phyloP scores from a whole-genome alignment of 805 yeast genomes.

The Candida stauntonica region DNA sequence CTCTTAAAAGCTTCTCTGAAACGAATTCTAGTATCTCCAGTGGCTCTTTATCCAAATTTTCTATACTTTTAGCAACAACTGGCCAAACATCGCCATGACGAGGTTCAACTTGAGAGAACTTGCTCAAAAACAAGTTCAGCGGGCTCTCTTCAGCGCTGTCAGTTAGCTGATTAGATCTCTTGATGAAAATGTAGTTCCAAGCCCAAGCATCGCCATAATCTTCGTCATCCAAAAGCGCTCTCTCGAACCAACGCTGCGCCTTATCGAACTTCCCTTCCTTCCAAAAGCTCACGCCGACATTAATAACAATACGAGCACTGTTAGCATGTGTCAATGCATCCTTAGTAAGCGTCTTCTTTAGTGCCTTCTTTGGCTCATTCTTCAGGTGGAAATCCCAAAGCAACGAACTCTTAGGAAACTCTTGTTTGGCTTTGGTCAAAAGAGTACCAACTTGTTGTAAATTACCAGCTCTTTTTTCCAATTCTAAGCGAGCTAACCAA shows the following conservation, averaged over 20 bases:
- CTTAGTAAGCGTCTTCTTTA: conserved; percentile 52
- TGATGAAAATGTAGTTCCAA: conserved; percentile 48
- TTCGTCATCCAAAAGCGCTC: conserved; percentile 52
- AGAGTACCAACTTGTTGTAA: conserved; percentile 47
- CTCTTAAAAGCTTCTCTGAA: conserved; percentile 6
- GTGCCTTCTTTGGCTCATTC: conserved; percentile 40
- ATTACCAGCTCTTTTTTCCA: conserved; percentile 54
- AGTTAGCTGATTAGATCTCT: conserved; percentile 28
- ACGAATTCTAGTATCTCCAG: conserved; percentile 35
- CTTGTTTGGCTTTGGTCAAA: conserved; percentile 53
- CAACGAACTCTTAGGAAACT: conserved; percentile 51
- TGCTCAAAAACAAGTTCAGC: conserved; percentile 30
- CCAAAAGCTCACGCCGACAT: conserved; percentile 69
- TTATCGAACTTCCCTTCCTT: conserved; percentile 55
- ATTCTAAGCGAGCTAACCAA: conserved; percentile 51
- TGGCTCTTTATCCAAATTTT: conserved; percentile 38
- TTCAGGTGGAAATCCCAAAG: conserved; percentile 65
- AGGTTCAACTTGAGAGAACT: conserved; percentile 46
- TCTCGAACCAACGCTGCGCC: conserved; percentile 70
- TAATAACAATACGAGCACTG: conserved; percentile 50
- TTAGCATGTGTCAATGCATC: conserved; percentile 74
- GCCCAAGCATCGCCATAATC: conserved; percentile 77
- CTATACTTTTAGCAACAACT: conserved; percentile 41
- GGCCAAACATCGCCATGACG: conserved; percentile 63
- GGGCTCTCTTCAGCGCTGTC: conserved; percentile 31